These are phyloP conservation scores for Chaetomiaceae sp. DNA, from an alignment of 2,329 filamentous ascomycete species.

Conservation along the genomic window DNA sequence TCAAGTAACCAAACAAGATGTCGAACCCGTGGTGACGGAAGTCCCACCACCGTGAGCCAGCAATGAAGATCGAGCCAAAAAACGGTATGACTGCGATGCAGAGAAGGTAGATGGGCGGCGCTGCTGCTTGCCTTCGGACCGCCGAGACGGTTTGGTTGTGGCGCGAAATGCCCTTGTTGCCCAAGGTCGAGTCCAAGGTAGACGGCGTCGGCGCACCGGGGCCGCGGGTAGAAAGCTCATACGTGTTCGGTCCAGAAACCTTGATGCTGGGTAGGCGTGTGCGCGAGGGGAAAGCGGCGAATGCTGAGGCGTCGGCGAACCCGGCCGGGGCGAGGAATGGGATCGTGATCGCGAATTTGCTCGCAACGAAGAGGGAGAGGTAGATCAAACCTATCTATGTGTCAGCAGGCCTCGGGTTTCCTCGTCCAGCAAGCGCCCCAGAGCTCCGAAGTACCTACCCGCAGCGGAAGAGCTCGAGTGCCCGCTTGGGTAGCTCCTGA, in stretches of 20 bases:
- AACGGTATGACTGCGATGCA: constrained; percentile 66
- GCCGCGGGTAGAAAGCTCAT: constrained; percentile 28
- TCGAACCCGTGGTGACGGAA: constrained; percentile 92
- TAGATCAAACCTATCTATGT: constrained; percentile 70
- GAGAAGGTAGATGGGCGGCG: constrained; percentile 77
- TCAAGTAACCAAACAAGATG: constrained; percentile 75
- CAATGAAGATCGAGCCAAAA: constrained; percentile 72
- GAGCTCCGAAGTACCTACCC: constrained; percentile 56
- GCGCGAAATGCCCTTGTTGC: constrained; percentile 30
- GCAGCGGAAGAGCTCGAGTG: constrained; percentile 43
- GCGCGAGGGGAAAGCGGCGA: constrained; percentile 73
- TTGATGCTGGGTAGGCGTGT: constrained; percentile 45
- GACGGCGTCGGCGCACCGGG: constrained; percentile 26
- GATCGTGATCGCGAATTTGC: constrained; percentile 71
- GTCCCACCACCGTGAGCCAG: constrained; percentile 81
- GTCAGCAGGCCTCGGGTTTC: background rate
- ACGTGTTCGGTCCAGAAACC: constrained; percentile 36
- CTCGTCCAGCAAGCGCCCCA: background rate
- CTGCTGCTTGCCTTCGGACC: constrained; percentile 68
- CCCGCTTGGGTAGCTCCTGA: constrained; percentile 77
- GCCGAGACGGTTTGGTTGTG: constrained; percentile 43
- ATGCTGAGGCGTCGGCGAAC: constrained; percentile 41
- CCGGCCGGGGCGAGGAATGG: constrained; percentile 58
- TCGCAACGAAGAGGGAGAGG: constrained; percentile 79
- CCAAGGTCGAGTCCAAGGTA: constrained; percentile 29